Evolutionary conservation across 495 filamentous ascomycete species (phyloP), one percentile per base, ranked within the genome.

Genomic region (Hamigera avellanea): DNA sequence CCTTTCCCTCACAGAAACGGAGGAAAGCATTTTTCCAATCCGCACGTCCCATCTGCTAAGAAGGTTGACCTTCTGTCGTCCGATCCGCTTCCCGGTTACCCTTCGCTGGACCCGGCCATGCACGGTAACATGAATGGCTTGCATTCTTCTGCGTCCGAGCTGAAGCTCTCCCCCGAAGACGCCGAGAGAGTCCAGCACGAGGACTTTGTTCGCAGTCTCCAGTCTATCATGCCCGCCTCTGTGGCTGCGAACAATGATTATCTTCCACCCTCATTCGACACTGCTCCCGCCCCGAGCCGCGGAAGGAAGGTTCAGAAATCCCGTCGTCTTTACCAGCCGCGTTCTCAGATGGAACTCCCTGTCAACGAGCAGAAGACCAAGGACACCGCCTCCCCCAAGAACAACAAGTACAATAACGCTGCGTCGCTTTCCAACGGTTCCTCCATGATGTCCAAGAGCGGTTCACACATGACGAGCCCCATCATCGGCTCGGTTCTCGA

Each of bases 301-400:
- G 39, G 40, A 33, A 50, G 36, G 38, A 49, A 36, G 16, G 15
- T 26, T 0, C 40, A 39, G 19, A 49, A 36, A 31, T 46, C 48
- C n/a, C 52, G 52, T 15, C 45, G 46, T 19, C 29, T 55, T 32
- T 55, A 49, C 32, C 39, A 52, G 33, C 35, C 44, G 4, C 46
- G 48, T 2, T 37, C 45, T 6, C 45, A 46, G 26, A 23, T 28
- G 14, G 19, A 31, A 10, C 27, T 31, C 17, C 27, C 28, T 2
- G 32, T 43, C 1, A 9, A 18, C 14, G 33, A 25, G 14, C 17
- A 44, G 3, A 31, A 40, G 8, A 13, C 27, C 3, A 3, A 14
- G 14, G 39, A 41, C 1, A 6, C 23, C 2, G 44, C 41, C 9
- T n/a, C 41, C 12, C 32, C 42, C 30, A 35, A 36, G 25, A 33